Evolutionary conservation across 2,329 filamentous ascomycete genomes (phyloP).

Genomic region (Aspergillus fischeri): DNA sequence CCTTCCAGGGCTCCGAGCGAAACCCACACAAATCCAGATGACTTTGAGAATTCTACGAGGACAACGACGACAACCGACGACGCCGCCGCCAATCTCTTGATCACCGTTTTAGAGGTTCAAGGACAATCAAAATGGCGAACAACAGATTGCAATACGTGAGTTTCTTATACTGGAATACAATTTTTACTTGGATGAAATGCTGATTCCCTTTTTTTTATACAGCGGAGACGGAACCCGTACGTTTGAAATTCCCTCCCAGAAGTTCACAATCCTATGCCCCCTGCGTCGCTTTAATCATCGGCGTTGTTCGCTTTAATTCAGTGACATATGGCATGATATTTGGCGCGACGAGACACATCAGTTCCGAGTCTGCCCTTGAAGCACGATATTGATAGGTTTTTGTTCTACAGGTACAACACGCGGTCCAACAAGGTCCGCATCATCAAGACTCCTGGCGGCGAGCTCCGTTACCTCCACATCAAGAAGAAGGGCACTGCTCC

Average conservation of each 20-base stretch:
- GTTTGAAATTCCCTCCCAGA: constrained; percentile 38
- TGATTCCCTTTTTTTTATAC: constrained; percentile 26
- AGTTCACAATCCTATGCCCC: constrained; percentile 15
- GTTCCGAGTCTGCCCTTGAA: background rate
- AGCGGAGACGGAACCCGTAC: constrained; percentile 78
- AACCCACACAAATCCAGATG: constrained; percentile 44
- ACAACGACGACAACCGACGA: constrained; percentile 42
- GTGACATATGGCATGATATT: constrained; percentile 4
- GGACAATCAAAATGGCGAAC: constrained; percentile 49
- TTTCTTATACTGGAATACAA: constrained; percentile 9
- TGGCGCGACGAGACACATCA: constrained; percentile 9
- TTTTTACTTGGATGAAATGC: constrained; percentile 10
- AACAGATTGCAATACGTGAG: constrained; percentile 51
- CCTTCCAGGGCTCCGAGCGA: constrained; percentile 38
- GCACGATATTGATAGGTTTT: constrained; percentile 29
- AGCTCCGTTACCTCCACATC: constrained; percentile 95
- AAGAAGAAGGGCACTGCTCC: constrained; percentile 98
- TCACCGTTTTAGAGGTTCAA: constrained; percentile 39
- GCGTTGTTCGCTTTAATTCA: constrained; percentile 13
- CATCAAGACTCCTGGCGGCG: constrained; percentile 93
- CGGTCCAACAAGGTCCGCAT: constrained; percentile 94
- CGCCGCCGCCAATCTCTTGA: constrained; percentile 37
- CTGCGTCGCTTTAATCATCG: constrained; percentile 15
- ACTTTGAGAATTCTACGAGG: constrained; percentile 38
- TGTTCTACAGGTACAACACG: constrained; percentile 81